Evolutionary conservation across 1,139 yeast genomes (phyloP).

Genomic region (Scheffersomyces cryptocercus): DNA sequence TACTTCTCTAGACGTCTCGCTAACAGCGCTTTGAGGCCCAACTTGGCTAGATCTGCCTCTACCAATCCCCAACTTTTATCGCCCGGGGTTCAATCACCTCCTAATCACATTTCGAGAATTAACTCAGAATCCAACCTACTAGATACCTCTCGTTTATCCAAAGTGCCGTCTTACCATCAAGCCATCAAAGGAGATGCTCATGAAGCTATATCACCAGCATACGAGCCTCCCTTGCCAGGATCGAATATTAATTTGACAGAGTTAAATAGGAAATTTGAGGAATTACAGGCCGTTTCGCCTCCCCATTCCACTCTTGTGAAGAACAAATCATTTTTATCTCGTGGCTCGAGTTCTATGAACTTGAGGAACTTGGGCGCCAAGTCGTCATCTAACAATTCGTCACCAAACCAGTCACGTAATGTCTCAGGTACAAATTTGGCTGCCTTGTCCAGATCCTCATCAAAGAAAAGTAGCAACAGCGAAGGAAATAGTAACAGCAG

Average conservation of each 20-base stretch:
- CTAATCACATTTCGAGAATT: constrained; percentile 58
- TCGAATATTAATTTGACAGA: constrained; percentile 35
- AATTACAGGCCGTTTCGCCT: constrained; percentile 3
- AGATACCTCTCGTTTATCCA: constrained; percentile 39
- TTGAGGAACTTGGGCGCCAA: constrained; percentile 13
- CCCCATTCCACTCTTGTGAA: constrained; percentile 1
- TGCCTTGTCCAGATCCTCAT: constrained; percentile 10
- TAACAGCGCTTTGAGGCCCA: constrained; percentile 6
- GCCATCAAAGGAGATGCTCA: constrained; percentile 58
- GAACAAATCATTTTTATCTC: constrained; percentile 13
- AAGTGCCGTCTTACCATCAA: constrained; percentile 81
- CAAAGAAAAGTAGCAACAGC: constrained; percentile 10
- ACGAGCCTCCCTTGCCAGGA: constrained; percentile 56
- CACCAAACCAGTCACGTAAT: constrained; percentile 32
- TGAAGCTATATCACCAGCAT: constrained; percentile 62
- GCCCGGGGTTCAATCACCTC: constrained; percentile 51
- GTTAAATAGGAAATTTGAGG: constrained; percentile 24
- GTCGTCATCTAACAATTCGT: constrained; percentile 22
- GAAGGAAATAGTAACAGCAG: constrained; percentile 5
- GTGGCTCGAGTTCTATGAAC: constrained; percentile 24
- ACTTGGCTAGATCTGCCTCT: constrained; percentile 5
- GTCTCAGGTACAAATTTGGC: constrained; percentile 26
- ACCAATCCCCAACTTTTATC: constrained; percentile 19
- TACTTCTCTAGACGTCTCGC: constrained; percentile 17
- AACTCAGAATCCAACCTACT: constrained; percentile 40